phyloP scores from a whole-genome alignment of 345 rosid species.

The Brassica nigra region DNA sequence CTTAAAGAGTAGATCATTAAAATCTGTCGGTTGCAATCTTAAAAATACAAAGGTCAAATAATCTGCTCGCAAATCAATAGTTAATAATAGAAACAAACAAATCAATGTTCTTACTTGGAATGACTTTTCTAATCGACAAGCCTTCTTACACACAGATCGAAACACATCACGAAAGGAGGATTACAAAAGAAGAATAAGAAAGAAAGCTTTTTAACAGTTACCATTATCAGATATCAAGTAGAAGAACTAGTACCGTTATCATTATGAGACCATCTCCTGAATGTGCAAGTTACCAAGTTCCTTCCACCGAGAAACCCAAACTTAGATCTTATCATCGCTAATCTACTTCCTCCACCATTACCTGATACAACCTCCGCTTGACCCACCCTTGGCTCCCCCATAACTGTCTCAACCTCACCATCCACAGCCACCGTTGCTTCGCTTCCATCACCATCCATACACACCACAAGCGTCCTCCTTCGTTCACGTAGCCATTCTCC shows the following conservation, averaged over 20 bases:
- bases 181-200: not conserved
- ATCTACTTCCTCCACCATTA: conserved; percentile 52
- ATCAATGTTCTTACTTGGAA: conserved; percentile 1
- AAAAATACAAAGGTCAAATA: not conserved
- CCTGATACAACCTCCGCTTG: conserved; percentile 48
- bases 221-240: conserved; percentile 24
- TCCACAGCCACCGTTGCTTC: conserved; percentile 24
- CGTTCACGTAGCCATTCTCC: conserved; percentile 61
- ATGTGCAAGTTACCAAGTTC: conserved; percentile 55
- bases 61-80: not conserved
- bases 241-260: conserved; percentile 55
- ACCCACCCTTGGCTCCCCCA: conserved; percentile 57
- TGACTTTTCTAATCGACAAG: conserved; percentile 23
- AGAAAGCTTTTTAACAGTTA: conserved; percentile 23
- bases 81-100: conserved; percentile 6
- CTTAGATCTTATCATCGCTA: conserved; percentile 53
- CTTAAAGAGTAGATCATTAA: not conserved
- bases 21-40: not conserved
- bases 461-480: conserved; percentile 61
- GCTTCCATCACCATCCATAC: conserved; percentile 55
- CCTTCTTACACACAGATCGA: conserved; percentile 12
- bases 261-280: conserved; percentile 57
- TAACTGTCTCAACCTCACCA: conserved; percentile 35
- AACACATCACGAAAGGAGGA: not conserved
- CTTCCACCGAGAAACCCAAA: conserved; percentile 59